phyloP scores from a whole-genome alignment of 768 basidiomycete genomes.

The Saitozyma sp. region DNA sequence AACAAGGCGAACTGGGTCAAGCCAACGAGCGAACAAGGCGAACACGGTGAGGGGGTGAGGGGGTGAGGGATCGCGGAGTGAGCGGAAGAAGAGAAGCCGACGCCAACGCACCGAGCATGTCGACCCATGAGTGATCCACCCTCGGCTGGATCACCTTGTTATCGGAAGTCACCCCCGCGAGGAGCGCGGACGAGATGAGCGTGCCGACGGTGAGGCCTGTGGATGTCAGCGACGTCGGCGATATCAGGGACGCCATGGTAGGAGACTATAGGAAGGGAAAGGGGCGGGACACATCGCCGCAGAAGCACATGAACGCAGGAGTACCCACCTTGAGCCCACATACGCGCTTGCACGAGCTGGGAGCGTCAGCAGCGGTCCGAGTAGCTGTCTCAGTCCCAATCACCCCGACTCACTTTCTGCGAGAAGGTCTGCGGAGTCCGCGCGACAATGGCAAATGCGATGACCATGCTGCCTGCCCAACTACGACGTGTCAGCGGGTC shows the following conservation, averaged over 20 bases:
- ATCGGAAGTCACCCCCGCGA: conserved; percentile 36
- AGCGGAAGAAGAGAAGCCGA: not conserved
- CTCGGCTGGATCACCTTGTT: conserved; percentile 7
- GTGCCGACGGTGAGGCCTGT: conserved; percentile 43
- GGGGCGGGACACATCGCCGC: too few relatives aligned
- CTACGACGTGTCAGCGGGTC: conserved; percentile 9
- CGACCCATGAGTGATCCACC: conserved; percentile 47
- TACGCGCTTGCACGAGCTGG: conserved; percentile 52
- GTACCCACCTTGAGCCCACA: conserved; percentile 48
- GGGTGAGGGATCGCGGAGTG: too few relatives aligned
- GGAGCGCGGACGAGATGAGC: conserved; percentile 40
- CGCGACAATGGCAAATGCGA: conserved; percentile 42
- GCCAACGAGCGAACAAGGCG: too few relatives aligned
- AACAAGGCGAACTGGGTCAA: too few relatives aligned
- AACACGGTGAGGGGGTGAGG: too few relatives aligned
- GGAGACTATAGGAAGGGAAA: too few relatives aligned
- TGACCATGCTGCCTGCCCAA: conserved; percentile 47
- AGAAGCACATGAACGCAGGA: not conserved
- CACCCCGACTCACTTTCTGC: conserved; percentile 38
- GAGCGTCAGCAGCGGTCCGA: not conserved
- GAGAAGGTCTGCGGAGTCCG: conserved; percentile 42
- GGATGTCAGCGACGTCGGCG: too few relatives aligned
- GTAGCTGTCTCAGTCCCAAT: not conserved
- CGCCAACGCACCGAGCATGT: conserved; percentile 45
- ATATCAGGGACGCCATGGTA: too few relatives aligned